These are phyloP conservation scores for Voacanga thouarsii DNA, from an alignment of 257 asterid genomes.

Conservation along the genomic window DNA sequence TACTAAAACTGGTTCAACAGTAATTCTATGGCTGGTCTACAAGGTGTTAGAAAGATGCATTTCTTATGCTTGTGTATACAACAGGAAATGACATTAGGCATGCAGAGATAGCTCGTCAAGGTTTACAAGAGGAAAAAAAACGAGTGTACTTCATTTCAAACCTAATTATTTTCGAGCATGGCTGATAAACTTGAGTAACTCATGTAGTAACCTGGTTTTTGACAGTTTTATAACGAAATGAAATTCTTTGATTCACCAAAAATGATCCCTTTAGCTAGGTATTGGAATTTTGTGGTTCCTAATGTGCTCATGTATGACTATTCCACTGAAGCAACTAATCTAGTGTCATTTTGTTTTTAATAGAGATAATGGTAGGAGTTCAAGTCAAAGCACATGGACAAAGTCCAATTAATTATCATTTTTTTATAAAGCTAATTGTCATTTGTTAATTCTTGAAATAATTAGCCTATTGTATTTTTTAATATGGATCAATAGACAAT, in stretches of 20 bases:
- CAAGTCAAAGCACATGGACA: conserved; percentile 97
- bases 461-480: not conserved
- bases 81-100: conserved; percentile 86
- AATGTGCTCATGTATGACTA: conserved; percentile 7
- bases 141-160: not conserved
- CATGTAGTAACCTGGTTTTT: conserved; percentile 1
- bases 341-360: conserved; percentile 23
- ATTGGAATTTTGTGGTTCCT: conserved; percentile 29
- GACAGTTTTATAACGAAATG: no score
- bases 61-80: conserved; percentile 73
- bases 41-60: conserved; percentile 89
- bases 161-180: no score
- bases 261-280: no score
- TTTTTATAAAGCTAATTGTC: not conserved
- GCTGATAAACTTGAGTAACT: not conserved
- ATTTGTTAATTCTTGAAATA: not conserved
- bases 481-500: not conserved
- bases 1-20: conserved; percentile 75
- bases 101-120: conserved; percentile 90
- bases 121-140: conserved; percentile 78
- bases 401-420: conserved; percentile 88
- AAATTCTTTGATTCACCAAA: no score
- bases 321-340: conserved; percentile 1
- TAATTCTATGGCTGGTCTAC: conserved; percentile 90
- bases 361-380: conserved; percentile 99